Evolutionary conservation across 805 yeast genomes (phyloP).

Genomic region (Grigorovia transvaalensis): DNA sequence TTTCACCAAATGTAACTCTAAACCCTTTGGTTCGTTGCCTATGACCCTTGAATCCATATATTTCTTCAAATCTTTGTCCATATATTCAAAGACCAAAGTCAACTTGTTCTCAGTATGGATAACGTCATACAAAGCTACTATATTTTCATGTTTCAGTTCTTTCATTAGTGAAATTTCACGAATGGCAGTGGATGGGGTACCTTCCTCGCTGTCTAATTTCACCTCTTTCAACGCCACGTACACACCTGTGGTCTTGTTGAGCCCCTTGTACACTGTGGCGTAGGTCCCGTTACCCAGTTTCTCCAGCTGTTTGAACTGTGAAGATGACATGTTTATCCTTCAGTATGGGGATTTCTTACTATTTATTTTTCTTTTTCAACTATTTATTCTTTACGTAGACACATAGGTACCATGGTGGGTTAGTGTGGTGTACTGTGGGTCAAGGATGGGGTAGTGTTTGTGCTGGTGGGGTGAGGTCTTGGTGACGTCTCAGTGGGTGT

Average conservation of each 20-base stretch:
- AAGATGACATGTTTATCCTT: constrained; percentile 12
- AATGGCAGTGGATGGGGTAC: constrained; percentile 97
- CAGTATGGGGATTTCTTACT: background rate
- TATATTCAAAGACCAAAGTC: constrained; percentile 84
- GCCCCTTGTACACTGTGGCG: constrained; percentile 95
- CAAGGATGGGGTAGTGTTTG: too few relatives aligned
- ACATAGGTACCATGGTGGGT: too few relatives aligned
- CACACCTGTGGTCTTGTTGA: constrained; percentile 85
- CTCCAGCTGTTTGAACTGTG: constrained; percentile 29
- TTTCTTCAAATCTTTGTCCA: constrained; percentile 89
- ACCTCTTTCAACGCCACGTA: constrained; percentile 93
- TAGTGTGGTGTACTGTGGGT: too few relatives aligned
- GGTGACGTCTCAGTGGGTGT: too few relatives aligned
- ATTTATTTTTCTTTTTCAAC: background rate
- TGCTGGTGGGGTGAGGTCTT: too few relatives aligned
- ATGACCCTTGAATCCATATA: constrained; percentile 71
- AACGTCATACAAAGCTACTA: constrained; percentile 83
- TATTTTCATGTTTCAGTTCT: constrained; percentile 88
- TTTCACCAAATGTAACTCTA: constrained; percentile 55
- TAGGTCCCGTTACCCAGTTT: constrained; percentile 60
- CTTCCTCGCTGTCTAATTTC: constrained; percentile 92
- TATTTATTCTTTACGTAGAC: too few relatives aligned
- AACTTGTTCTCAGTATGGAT: constrained; percentile 93
- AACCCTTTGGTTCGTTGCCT: constrained; percentile 25
- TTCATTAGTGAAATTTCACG: constrained; percentile 90